Conservation (phyloP, 768 basidiomycete species). For the Tulasnella sp. region DNA sequence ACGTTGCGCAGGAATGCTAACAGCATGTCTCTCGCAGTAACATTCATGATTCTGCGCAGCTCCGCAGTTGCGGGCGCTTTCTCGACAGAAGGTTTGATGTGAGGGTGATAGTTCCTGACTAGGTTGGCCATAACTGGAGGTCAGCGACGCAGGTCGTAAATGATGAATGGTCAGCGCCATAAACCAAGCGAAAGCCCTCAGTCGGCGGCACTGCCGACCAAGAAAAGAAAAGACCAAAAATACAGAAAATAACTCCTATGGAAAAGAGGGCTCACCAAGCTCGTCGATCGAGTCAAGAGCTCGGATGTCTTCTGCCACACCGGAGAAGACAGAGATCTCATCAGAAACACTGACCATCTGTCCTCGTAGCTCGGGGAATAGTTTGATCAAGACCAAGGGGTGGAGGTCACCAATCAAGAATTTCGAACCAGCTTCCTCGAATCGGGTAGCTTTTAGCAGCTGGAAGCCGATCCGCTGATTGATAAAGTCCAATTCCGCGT, state of each 20-base stretch:
- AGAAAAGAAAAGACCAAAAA: conserved; percentile 21
- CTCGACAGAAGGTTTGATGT: conserved; percentile 58
- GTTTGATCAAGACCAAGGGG: conserved; percentile 67
- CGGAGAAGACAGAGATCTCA: conserved; percentile 58
- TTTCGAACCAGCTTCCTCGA: conserved; percentile 70
- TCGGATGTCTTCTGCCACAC: conserved; percentile 62
- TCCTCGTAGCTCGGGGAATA: conserved; percentile 68
- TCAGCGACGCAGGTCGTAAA: conserved; percentile 39
- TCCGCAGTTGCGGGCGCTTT: conserved; percentile 60
- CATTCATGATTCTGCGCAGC: conserved; percentile 48
- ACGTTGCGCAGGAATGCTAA: conserved; percentile 54
- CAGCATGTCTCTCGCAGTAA: conserved; percentile 67
- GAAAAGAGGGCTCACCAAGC: conserved; percentile 57
- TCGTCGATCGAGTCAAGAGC: conserved; percentile 60
- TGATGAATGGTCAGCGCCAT: conserved; percentile 19
- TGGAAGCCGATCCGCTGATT: conserved; percentile 76
- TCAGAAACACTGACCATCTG: conserved; percentile 37
- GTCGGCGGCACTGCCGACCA: conserved; percentile 22
- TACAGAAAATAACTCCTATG: conserved; percentile 20
- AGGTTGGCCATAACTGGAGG: conserved; percentile 71
- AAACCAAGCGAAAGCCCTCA: conserved; percentile 25
- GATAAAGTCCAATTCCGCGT: conserved; percentile 53
- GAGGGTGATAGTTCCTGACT: conserved; percentile 87
- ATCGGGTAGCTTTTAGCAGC: conserved; percentile 65
- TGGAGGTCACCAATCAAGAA: conserved; percentile 75